A percentile compares a stretch with the other conserved stretches of the same genome.
Evolutionary conservation across 352 stramenopile species (phyloP).

Genomic region (Globisporangium polare): DNA sequence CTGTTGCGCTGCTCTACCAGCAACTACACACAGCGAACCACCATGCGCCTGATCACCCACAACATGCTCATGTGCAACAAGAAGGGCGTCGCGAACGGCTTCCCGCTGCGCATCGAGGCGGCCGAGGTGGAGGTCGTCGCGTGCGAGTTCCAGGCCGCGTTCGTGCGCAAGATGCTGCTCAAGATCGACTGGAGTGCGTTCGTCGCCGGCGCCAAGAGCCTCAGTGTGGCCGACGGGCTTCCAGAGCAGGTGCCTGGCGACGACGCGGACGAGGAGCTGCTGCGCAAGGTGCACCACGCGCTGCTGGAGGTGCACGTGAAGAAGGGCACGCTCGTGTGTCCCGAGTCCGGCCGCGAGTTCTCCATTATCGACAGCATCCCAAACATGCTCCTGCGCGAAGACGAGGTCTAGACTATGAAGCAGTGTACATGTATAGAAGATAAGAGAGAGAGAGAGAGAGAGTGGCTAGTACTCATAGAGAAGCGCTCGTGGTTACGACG

Average conservation of each 20-base stretch:
- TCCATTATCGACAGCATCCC: slow-evolving; percentile 96
- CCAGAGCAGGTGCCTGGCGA: slow-evolving; percentile 43
- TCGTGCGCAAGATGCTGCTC: slow-evolving; percentile 86
- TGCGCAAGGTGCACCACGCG: slow-evolving; percentile 87
- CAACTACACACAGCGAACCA: neutral
- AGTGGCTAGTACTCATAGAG: slow-evolving; percentile 28
- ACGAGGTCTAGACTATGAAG: slow-evolving; percentile 72
- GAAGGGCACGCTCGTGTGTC: slow-evolving; percentile 94
- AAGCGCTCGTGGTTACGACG: neutral
- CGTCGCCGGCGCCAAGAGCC: slow-evolving; percentile 63
- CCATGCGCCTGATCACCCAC: slow-evolving; percentile 92
- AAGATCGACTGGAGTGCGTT: slow-evolving; percentile 91
- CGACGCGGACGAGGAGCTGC: slow-evolving; percentile 54
- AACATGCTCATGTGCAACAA: slow-evolving; percentile 94
- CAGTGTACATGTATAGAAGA: neutral
- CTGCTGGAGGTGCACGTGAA: slow-evolving; percentile 95
- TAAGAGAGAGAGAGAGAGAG: neutral
- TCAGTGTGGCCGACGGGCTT: slow-evolving; percentile 69
- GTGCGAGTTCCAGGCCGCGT: slow-evolving; percentile 80
- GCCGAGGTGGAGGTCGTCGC: slow-evolving; percentile 75
- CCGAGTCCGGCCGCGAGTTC: slow-evolving; percentile 95
- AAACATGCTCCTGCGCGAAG: slow-evolving; percentile 95
- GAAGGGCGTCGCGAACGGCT: slow-evolving; percentile 91
- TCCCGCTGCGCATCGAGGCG: slow-evolving; percentile 87
- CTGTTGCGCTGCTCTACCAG: neutral